A percentile compares a stretch with the other conserved stretches of the same genome.
Evolutionary conservation across 768 basidiomycete species (phyloP).

Genomic region (Boletus vinaceobasis): DNA sequence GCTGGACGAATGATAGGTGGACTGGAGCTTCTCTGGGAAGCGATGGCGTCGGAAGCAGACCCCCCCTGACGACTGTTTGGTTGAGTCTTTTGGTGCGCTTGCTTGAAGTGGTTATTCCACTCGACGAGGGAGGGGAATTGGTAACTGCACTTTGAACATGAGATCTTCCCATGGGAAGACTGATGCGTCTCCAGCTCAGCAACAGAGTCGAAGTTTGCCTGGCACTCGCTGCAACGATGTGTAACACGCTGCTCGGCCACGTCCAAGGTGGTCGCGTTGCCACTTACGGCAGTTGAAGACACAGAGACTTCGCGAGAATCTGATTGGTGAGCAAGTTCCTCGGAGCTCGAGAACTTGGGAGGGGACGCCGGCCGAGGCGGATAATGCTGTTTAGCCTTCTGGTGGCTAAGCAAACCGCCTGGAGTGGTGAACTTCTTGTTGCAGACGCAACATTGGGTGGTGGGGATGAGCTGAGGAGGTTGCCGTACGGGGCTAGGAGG

Average conservation of each 20-base stretch:
- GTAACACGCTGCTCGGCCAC: background rate
- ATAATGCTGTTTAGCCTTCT: conserved; percentile 22
- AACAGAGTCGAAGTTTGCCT: conserved; percentile 12
- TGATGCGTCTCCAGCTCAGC: conserved; percentile 20
- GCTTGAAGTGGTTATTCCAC: conserved; percentile 29
- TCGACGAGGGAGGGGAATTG: conserved; percentile 22
- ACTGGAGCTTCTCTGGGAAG: conserved; percentile 10
- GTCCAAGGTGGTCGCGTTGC: background rate
- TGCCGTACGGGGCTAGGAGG: background rate
- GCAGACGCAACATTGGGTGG: conserved; percentile 24
- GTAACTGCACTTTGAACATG: conserved; percentile 26
- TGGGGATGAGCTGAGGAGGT: background rate
- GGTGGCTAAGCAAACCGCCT: conserved; percentile 17
- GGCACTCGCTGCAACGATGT: conserved; percentile 22
- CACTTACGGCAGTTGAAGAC: background rate
- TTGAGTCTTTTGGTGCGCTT: conserved; percentile 12
- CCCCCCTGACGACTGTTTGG: conserved; percentile 5
- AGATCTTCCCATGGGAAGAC: conserved; percentile 16
- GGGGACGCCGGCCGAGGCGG: conserved; percentile 8
- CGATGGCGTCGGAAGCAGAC: background rate
- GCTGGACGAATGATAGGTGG: conserved; percentile 12
- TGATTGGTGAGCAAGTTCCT: conserved; percentile 1
- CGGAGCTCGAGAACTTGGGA: background rate
- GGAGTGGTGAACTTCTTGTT: conserved; percentile 24
- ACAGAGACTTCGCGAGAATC: conserved; percentile 3